Evolutionary conservation across 1,139 yeast species (phyloP), one percentile per base, ranked within the genome.

Genomic region (Saccharomyces pastorianus): DNA sequence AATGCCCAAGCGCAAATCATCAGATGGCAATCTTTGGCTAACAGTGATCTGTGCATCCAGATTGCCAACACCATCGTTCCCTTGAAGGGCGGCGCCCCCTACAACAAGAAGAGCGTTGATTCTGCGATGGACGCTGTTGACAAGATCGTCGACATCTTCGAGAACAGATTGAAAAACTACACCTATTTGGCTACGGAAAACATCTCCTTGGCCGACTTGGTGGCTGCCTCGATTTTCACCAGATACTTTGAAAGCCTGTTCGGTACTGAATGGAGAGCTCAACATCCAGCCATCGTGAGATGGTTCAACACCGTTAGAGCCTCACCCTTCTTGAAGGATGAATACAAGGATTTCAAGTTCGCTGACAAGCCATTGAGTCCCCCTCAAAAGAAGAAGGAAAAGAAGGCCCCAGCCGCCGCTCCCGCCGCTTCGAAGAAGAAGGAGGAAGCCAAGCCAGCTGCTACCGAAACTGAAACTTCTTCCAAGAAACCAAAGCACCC

Each of bases 181-280:
- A 89, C 97, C 60, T 93, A 80, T 79, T 82, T 93, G 71, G 97
- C 85, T 67, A 95, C 96, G 71, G 97, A 91, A 78, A 82, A 93
- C 77, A 69, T 88, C 67, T 77, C 97, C 55, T 71, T 85, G 61
- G 98, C 97, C 69, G 99, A 93, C 76, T 71, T 88, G 65, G 79
- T 80, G 67, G 74, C 78, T 64, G 91, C 86, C 63, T 68, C 83
- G 58, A 69, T 77, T 61, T 74, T 82, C 65, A 67, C 73, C 71
- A 82, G 91, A 76, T 85, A 84, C 59, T 88, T 87, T 78, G 74
- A 79, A 62, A 66, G 69, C 73, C 71, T 88, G 61, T 86, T 81
- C 73, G 98, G 91, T 70, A 67, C 76, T 52, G 84, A 84, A 68
- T 89, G 93, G 91, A 84, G 90, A 75, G 76, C 78, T 63, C 66